These are phyloP conservation scores for Daldinia bambusicola DNA, from an alignment of 495 filamentous ascomycete genomes.

Conservation along the genomic window DNA sequence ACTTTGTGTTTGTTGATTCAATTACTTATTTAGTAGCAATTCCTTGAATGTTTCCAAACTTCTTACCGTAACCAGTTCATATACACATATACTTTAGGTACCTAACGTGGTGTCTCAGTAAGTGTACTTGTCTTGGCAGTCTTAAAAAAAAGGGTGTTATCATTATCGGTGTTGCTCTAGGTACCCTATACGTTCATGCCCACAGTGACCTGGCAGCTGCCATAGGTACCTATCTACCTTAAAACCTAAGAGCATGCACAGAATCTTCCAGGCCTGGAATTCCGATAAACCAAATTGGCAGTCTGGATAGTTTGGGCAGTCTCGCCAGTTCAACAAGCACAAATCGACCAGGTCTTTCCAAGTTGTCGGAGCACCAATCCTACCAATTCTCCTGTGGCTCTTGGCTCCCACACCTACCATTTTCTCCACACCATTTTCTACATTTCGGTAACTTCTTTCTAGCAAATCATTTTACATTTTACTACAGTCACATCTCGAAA, in stretches of 20 bases:
- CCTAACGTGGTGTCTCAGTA: neutral
- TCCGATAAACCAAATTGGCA: conserved; percentile 24
- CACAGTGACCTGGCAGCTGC: neutral
- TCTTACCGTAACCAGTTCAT: too few relatives aligned
- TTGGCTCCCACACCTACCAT: conserved; percentile 41
- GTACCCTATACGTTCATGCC: too few relatives aligned
- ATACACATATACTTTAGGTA: neutral
- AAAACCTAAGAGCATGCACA: conserved; percentile 17
- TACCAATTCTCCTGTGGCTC: conserved; percentile 30
- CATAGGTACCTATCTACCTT: too few relatives aligned
- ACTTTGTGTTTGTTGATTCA: neutral
- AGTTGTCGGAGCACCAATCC: conserved; percentile 44
- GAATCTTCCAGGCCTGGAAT: conserved; percentile 38
- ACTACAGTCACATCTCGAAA: conserved; percentile 22
- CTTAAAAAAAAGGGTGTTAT: conserved; percentile 29
- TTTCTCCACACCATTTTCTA: conserved; percentile 44
- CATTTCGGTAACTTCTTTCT: conserved; percentile 22
- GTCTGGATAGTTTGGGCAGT: neutral
- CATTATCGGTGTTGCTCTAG: conserved; percentile 10
- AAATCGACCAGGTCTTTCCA: conserved; percentile 40
- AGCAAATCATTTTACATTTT: conserved; percentile 41
- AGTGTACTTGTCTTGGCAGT: conserved; percentile 3
- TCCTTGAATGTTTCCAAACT: neutral
- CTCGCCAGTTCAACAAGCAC: conserved; percentile 23
- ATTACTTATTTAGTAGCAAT: neutral